phyloP scores from a whole-genome alignment of 345 rosid genomes.

The Gynandropsis gynandra region DNA sequence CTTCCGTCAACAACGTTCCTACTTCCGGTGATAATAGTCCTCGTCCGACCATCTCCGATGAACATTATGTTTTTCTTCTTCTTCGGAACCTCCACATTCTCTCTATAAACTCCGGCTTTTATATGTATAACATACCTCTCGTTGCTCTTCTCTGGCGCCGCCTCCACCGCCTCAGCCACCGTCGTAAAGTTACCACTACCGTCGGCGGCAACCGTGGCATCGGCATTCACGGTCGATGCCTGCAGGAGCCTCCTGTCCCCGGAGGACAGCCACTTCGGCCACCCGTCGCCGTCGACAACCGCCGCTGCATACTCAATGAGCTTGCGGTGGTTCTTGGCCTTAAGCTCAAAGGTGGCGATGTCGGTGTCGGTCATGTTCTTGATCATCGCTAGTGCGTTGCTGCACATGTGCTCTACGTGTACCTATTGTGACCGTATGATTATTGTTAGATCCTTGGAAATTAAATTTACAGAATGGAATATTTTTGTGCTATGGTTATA shows the following conservation, averaged over 20 bases:
- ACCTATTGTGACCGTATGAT: slow-evolving; percentile 10
- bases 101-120: no score
- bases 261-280: slow-evolving; percentile 79
- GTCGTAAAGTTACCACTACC: slow-evolving; percentile 68
- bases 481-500: no score
- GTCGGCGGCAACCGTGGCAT: slow-evolving; percentile 73
- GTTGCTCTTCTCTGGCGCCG: slow-evolving; percentile 57
- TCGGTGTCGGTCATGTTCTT: slow-evolving; percentile 62
- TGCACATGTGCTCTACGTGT: slow-evolving; percentile 52
- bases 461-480: no score
- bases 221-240: slow-evolving; percentile 42
- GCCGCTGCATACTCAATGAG: slow-evolving; percentile 29
- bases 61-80: slow-evolving; percentile 62
- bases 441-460: no score
- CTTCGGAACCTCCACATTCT: slow-evolving; percentile 67
- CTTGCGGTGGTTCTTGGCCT: slow-evolving; percentile 33
- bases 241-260: slow-evolving; percentile 73
- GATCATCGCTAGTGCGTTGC: slow-evolving; percentile 57
- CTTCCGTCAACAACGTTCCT: slow-evolving; percentile 79
- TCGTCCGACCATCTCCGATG: slow-evolving; percentile 74
- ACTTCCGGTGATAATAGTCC: slow-evolving; percentile 64
- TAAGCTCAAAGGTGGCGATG: slow-evolving; percentile 34
- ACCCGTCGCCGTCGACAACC: slow-evolving; percentile 24
- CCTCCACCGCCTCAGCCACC: slow-evolving; percentile 59
- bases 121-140: slow-evolving; percentile 55